Evolutionary conservation across 495 filamentous ascomycete genomes (phyloP).

Genomic region (Terfezia boudieri): DNA sequence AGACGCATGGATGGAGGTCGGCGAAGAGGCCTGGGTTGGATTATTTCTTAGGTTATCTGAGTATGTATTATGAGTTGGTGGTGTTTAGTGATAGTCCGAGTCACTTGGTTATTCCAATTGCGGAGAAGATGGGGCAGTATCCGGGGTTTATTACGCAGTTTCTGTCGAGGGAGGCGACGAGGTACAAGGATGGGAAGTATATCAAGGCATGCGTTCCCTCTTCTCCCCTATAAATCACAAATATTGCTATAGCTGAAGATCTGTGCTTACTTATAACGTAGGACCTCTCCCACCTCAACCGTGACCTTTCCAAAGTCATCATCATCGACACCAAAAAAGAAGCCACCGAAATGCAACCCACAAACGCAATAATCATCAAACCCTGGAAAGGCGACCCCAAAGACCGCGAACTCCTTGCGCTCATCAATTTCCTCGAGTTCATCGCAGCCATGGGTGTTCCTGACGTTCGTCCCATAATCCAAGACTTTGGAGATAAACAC

Average conservation of each 20-base stretch:
- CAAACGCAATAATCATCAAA: constrained; percentile 77
- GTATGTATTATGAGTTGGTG: constrained; percentile 92
- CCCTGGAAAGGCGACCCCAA: constrained; percentile 69
- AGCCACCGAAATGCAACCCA: constrained; percentile 66
- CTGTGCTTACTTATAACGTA: constrained; percentile 18
- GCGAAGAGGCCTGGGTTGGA: constrained; percentile 90
- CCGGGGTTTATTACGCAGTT: constrained; percentile 79
- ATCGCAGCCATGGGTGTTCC: constrained; percentile 75
- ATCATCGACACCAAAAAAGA: constrained; percentile 63
- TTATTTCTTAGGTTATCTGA: constrained; percentile 90
- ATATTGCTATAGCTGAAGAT: background rate
- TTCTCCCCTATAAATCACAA: background rate
- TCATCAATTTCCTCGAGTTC: constrained; percentile 93
- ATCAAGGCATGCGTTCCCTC: constrained; percentile 47
- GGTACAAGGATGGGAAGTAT: constrained; percentile 85
- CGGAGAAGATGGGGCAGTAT: constrained; percentile 88
- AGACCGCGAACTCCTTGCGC: constrained; percentile 61
- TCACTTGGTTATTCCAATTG: constrained; percentile 60
- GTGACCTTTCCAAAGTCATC: constrained; percentile 80
- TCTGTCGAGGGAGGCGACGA: constrained; percentile 79
- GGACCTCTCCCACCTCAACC: constrained; percentile 92
- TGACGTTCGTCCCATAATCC: constrained; percentile 65
- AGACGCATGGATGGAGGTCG: constrained; percentile 84
- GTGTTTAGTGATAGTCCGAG: constrained; percentile 75
- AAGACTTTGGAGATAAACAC: constrained; percentile 63